A percentile compares a stretch with the other conserved stretches of the same genome.
Evolutionary conservation across 2,329 filamentous ascomycete species (phyloP).

Genomic region (Diaporthe citrichinensis): DNA sequence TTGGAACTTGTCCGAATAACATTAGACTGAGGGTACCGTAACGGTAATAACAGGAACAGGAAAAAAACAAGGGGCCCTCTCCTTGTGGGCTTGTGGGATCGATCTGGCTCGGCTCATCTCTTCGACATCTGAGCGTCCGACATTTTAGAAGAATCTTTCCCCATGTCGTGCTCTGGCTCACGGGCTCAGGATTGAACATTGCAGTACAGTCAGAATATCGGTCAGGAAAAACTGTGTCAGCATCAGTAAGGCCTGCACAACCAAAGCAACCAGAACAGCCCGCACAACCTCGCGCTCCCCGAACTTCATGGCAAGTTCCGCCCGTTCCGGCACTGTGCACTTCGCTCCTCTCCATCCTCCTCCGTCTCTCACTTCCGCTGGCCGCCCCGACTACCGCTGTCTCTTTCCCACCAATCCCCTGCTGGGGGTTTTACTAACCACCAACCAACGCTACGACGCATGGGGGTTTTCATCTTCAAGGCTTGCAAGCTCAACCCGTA

Average conservation of each 20-base stretch:
- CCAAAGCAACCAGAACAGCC: not conserved
- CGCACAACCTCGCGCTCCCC: constrained; percentile 5
- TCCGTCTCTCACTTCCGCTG: not conserved
- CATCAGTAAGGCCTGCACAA: not conserved
- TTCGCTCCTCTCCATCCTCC: not conserved
- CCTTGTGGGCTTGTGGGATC: constrained; percentile 13
- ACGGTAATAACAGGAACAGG: not conserved
- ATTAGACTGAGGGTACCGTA: not conserved
- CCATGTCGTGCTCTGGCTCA: constrained; percentile 11
- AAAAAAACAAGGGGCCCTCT: not conserved
- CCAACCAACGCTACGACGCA: constrained; percentile 24
- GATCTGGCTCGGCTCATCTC: not conserved
- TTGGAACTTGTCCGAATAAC: constrained; percentile 27
- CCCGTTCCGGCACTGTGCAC: not conserved
- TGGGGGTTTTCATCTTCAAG: not conserved
- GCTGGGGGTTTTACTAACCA: not conserved
- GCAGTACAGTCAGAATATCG: constrained; percentile 18
- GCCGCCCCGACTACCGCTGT: constrained; percentile 22
- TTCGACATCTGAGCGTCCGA: constrained; percentile 6
- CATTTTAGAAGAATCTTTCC: not conserved
- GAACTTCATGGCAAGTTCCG: constrained; percentile 18
- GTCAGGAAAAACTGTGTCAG: constrained; percentile 14
- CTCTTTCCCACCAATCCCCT: constrained; percentile 19
- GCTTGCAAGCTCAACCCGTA: constrained; percentile 21
- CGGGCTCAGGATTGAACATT: constrained; percentile 2